Evolutionary conservation across 805 yeast species (phyloP).

Genomic region (Ogataea nonfermentans): DNA sequence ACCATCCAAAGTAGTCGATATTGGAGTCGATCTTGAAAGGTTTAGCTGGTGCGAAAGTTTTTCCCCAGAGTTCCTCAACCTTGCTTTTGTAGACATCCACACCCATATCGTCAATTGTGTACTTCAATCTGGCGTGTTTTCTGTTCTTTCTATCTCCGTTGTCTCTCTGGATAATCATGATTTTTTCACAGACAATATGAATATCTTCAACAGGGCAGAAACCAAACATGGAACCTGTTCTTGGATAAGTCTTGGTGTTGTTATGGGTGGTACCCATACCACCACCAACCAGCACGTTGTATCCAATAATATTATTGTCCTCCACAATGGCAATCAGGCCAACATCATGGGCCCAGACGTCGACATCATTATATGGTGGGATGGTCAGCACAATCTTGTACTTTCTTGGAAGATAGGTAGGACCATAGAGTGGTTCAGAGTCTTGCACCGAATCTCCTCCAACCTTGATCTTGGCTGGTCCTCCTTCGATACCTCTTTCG

Average conservation of each 20-base stretch:
- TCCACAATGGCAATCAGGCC: constrained; percentile 87
- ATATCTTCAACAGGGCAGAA: constrained; percentile 66
- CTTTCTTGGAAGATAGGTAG: constrained; percentile 88
- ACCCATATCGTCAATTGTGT: constrained; percentile 93
- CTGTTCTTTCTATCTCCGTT: constrained; percentile 93
- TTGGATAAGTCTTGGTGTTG: constrained; percentile 93
- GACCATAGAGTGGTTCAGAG: constrained; percentile 87
- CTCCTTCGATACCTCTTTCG: constrained; percentile 56
- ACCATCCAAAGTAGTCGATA: constrained; percentile 93
- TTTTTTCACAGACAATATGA: constrained; percentile 79
- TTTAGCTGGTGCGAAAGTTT: constrained; percentile 65
- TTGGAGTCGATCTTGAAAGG: constrained; percentile 81
- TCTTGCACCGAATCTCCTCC: constrained; percentile 81
- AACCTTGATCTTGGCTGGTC: constrained; percentile 81
- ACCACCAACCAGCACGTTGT: constrained; percentile 91
- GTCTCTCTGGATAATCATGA: constrained; percentile 93
- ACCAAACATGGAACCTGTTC: constrained; percentile 89
- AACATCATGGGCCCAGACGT: constrained; percentile 92
- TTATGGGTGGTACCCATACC: constrained; percentile 99
- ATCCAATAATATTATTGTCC: constrained; percentile 68
- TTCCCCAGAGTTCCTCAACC: constrained; percentile 83
- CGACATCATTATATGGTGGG: constrained; percentile 96
- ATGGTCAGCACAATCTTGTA: constrained; percentile 92
- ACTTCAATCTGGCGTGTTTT: constrained; percentile 96
- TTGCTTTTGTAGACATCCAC: constrained; percentile 74